phyloP scores from a whole-genome alignment of 768 basidiomycete genomes.

The Lepiota venenata region DNA sequence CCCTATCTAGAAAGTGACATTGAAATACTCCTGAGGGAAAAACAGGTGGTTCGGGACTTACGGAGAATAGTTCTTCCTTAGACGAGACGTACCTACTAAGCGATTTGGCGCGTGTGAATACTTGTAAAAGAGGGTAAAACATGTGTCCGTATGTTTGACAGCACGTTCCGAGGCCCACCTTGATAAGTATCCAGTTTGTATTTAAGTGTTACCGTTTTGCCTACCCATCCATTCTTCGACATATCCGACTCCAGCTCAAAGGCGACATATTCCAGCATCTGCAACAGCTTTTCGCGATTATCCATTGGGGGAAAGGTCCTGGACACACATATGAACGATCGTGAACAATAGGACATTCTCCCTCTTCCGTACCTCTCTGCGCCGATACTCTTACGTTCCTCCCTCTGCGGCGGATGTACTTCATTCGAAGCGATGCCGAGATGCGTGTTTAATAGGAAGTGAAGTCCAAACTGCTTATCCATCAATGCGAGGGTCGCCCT shows the following conservation, averaged over 20 bases:
- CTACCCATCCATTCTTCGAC: constrained; percentile 75
- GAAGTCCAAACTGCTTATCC: constrained; percentile 84
- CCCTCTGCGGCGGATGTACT: constrained; percentile 71
- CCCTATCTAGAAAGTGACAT: constrained; percentile 51
- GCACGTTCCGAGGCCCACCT: constrained; percentile 35
- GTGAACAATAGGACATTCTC: background rate
- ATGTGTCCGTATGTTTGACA: background rate
- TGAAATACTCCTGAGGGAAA: background rate
- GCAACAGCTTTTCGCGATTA: constrained; percentile 63
- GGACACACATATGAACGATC: background rate
- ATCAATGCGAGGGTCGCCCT: constrained; percentile 74
- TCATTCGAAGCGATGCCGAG: constrained; percentile 86
- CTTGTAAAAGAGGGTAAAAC: constrained; percentile 27
- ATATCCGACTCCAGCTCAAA: constrained; percentile 82
- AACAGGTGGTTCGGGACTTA: constrained; percentile 30
- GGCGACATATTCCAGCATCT: constrained; percentile 79
- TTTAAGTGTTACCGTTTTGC: constrained; percentile 87
- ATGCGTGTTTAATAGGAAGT: constrained; percentile 72
- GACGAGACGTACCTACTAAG: constrained; percentile 73
- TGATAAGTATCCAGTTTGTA: constrained; percentile 92
- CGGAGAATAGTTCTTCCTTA: constrained; percentile 74
- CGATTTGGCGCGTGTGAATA: constrained; percentile 82
- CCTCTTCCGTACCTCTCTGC: constrained; percentile 52
- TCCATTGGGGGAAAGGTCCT: constrained; percentile 18
- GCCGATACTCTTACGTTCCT: constrained; percentile 90